Evolutionary conservation across 164 flowering plant genomes (phyloP).

Genomic region (Piper betle): DNA sequence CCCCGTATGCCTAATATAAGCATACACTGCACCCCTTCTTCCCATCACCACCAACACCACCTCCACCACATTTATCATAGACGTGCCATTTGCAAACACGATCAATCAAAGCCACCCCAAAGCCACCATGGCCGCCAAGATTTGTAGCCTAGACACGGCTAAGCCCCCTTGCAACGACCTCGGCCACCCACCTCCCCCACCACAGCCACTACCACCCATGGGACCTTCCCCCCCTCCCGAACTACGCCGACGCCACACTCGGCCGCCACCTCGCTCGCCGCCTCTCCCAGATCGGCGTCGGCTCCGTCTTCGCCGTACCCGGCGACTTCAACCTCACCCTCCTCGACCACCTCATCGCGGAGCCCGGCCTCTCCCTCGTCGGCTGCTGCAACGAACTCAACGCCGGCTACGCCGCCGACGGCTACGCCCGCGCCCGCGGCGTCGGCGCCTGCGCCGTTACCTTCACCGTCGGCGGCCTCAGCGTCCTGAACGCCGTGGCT

Average conservation of each 20-base stretch:
- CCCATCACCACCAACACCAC: too few relatives aligned
- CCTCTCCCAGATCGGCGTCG: slow-evolving; percentile 61
- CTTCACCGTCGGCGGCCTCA: slow-evolving; percentile 91
- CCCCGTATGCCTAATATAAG: too few relatives aligned
- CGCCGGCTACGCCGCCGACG: slow-evolving; percentile 96
- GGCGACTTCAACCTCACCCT: slow-evolving; percentile 89
- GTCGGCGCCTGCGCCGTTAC: slow-evolving; percentile 92
- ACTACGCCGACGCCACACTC: slow-evolving; percentile 47
- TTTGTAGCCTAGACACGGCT: slow-evolving; percentile 5
- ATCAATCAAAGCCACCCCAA: too few relatives aligned
- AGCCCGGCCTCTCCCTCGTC: slow-evolving; percentile 51
- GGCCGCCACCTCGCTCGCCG: slow-evolving; percentile 91
- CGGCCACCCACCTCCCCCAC: slow-evolving; percentile 11
- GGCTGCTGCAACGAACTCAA: slow-evolving; percentile 98
- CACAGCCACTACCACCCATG: slow-evolving; percentile 10
- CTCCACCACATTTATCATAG: too few relatives aligned
- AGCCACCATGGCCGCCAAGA: slow-evolving; percentile 5
- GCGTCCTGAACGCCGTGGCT: slow-evolving; percentile 83
- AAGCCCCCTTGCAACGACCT: slow-evolving; percentile 6
- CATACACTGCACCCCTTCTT: too few relatives aligned
- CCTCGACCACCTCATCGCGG: slow-evolving; percentile 73
- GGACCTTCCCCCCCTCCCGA: slow-evolving; percentile 1
- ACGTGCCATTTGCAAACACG: not conserved
- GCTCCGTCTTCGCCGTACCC: slow-evolving; percentile 78
- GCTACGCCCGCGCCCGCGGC: slow-evolving; percentile 72